These are phyloP conservation scores for Clitoria ternatea DNA, from an alignment of 306 rosid genomes.

Conservation along the genomic window DNA sequence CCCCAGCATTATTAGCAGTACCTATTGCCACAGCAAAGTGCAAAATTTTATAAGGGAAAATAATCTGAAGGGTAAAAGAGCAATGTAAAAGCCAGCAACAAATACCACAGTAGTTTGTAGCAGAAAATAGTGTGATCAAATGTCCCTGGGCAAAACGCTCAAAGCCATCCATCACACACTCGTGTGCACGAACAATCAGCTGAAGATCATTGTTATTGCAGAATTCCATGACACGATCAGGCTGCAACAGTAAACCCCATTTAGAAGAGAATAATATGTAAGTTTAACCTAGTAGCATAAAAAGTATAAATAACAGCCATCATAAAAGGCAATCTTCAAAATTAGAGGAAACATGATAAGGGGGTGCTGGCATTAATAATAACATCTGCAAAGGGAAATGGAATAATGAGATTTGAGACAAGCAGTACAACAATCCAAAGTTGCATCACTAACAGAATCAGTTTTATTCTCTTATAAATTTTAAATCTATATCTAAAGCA, in stretches of 20 bases:
- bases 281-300: neutral
- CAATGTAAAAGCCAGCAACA: slow-evolving; percentile 21
- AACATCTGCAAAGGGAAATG: neutral
- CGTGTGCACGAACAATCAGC: slow-evolving; percentile 95
- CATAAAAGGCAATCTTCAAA: slow-evolving; percentile 2
- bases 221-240: slow-evolving; percentile 98
- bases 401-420: neutral
- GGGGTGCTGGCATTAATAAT: neutral
- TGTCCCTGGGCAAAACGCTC: slow-evolving; percentile 99
- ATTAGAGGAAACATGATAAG: slow-evolving; percentile 1
- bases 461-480: neutral
- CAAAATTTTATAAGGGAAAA: slow-evolving; percentile 27
- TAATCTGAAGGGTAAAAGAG: neutral
- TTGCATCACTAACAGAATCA: neutral
- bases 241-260: slow-evolving; percentile 54
- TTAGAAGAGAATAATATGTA: slow-evolving; percentile 16
- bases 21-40: slow-evolving; percentile 45
- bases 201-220: slow-evolving; percentile 98
- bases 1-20: slow-evolving; percentile 97
- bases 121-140: slow-evolving; percentile 92
- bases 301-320: neutral
- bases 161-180: slow-evolving; percentile 99
- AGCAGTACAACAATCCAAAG: neutral
- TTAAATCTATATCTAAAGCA: neutral
- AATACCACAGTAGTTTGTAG: slow-evolving; percentile 93